Evolutionary conservation across 2,329 filamentous ascomycete genomes (phyloP), one percentile per base, ranked within the genome.

Genomic region (Aspergillus proliferans): DNA sequence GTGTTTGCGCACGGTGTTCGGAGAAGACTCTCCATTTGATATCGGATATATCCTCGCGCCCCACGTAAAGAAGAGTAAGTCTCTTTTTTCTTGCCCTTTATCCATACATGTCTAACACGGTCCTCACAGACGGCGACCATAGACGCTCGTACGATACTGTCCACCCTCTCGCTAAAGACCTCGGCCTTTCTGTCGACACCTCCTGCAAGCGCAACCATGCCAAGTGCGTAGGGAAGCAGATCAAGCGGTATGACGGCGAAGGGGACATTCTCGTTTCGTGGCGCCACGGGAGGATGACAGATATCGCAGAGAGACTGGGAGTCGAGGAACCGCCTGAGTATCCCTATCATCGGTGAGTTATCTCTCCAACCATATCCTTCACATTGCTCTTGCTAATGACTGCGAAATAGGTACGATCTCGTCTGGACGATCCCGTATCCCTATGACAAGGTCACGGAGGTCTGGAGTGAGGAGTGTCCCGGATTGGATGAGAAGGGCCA

Each of bases 381-480:
- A 38, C 26, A 10, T 10, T 10, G 26, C 26, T 30, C 9, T 30
- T 12, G 26, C 26, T 30, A 12, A 30, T 30, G 10, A 12, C 9
- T 30, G 26, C 26, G 26, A 40, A 19, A 26, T 22, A 66, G 63
- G 18, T 66, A 58, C 33, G 63, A 66, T 36, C 34, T 66, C 4
- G 60, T 64, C 24, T 66, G 62, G 63, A 65, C 57, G 1, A 56
- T 60, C 36, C 60, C 61, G 4, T 61, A 50, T 40, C 61, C 63
- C 3, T 65, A 62, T 50, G 36, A 56, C 18, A 57, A 58, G n/a
- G 50, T 66, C 28, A 64, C 59, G 5, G 47, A 55, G 21, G 49
- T 62, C 10, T 30, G 46, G 26, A 61, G 59, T 10, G 63, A 66
- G 43, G 34, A 47, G 2, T 66, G 63, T 46, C 57, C 61, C 24